These are phyloP conservation scores for Elsinoe perseae DNA, from an alignment of 2,329 filamentous ascomycete species.

Conservation along the genomic window DNA sequence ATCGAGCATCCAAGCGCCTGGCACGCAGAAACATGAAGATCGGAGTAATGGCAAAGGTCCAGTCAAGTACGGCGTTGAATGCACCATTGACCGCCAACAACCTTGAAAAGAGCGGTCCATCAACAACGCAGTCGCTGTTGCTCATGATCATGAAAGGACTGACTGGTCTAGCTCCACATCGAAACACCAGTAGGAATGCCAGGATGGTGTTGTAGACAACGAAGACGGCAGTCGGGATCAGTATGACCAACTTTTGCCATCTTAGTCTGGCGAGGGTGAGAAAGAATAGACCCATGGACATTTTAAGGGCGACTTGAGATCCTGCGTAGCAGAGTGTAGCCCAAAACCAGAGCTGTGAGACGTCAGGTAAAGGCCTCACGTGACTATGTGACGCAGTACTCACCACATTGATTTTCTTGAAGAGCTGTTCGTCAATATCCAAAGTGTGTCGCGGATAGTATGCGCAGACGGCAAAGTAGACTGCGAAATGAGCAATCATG, in stretches of 20 bases:
- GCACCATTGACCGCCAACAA: background rate
- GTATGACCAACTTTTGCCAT: slow-evolving; percentile 1
- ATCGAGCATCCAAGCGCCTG: background rate
- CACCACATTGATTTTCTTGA: background rate
- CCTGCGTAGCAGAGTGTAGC: slow-evolving; percentile 9
- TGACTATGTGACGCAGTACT: background rate
- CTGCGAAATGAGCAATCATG: slow-evolving; percentile 2
- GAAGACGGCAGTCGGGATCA: slow-evolving; percentile 8
- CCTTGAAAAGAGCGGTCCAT: background rate
- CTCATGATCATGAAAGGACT: slow-evolving; percentile 6
- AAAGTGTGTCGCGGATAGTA: background rate
- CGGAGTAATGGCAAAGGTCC: slow-evolving; percentile 3
- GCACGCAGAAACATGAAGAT: slow-evolving; percentile 6
- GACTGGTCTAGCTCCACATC: background rate
- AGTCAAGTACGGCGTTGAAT: slow-evolving; percentile 3
- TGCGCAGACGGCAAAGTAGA: background rate
- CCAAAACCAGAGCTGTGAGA: slow-evolving; percentile 2
- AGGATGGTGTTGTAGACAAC: background rate
- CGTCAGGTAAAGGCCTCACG: background rate
- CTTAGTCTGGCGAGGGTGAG: background rate
- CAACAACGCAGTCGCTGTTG: background rate
- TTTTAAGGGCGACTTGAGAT: slow-evolving; percentile 1
- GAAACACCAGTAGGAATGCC: background rate
- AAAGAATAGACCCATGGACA: slow-evolving; percentile 10
- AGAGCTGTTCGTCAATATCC: background rate